These are phyloP conservation scores for Saccharomycopsis fermentans DNA, from an alignment of 805 yeast species.

Conservation along the genomic window DNA sequence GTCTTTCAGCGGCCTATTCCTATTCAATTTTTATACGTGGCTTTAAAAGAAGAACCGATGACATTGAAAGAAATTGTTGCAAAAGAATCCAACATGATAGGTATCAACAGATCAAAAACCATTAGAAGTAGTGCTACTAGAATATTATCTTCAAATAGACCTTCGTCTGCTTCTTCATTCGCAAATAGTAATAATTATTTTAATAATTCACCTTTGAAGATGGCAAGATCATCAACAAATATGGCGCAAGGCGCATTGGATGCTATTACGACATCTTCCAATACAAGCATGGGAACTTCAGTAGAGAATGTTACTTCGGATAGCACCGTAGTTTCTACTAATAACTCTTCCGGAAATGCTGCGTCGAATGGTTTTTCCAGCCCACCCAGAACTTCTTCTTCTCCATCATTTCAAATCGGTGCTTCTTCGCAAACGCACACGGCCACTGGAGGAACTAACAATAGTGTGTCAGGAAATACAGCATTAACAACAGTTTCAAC, in stretches of 20 bases:
- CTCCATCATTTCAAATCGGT: not conserved
- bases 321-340: not conserved
- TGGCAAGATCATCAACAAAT: not conserved
- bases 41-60: slow-evolving; percentile 74
- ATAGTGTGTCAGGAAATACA: not conserved
- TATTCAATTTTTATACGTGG: slow-evolving; percentile 59
- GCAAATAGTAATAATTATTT: not conserved
- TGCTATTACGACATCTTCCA: not conserved
- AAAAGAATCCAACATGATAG: slow-evolving; percentile 21
- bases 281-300: not conserved
- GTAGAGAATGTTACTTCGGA: not conserved
- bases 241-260: not conserved
- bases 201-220: not conserved
- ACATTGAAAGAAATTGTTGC: slow-evolving; percentile 34
- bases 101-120: not conserved
- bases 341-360: not conserved
- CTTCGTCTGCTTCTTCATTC: not conserved
- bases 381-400: not conserved
- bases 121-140: not conserved
- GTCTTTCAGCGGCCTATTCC: slow-evolving; percentile 88
- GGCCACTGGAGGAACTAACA: not conserved
- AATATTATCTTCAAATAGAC: not conserved
- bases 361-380: not conserved
- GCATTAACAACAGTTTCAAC: not conserved
- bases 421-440: not conserved